Evolutionary conservation across 352 stramenopile species (phyloP).

Genomic region (Pythium brachiatum): DNA sequence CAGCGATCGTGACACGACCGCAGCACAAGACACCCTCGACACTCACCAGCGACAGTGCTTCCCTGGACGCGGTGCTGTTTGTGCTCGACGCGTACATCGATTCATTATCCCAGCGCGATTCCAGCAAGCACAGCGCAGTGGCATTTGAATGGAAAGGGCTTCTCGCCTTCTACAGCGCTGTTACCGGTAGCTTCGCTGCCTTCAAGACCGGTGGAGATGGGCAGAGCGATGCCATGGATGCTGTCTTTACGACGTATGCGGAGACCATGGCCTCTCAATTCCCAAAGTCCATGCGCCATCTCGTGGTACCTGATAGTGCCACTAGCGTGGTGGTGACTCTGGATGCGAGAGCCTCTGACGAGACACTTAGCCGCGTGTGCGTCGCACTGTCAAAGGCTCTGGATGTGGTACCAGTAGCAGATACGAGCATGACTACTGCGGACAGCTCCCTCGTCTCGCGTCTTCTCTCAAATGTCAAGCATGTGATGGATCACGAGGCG

Average conservation of each 20-base stretch:
- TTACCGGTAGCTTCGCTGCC: neutral
- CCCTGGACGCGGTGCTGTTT: slow-evolving; percentile 14
- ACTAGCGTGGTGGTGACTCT: slow-evolving; percentile 15
- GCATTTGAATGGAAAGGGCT: neutral
- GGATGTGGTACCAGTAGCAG: neutral
- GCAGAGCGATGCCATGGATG: no score
- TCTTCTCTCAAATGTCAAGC: slow-evolving; percentile 12
- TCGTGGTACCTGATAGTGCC: slow-evolving; percentile 10
- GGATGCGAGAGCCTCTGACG: slow-evolving; percentile 10
- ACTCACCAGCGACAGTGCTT: neutral
- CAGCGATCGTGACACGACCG: neutral
- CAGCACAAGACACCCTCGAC: neutral
- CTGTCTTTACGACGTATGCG: slow-evolving; percentile 21
- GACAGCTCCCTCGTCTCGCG: neutral
- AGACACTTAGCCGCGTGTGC: slow-evolving; percentile 13
- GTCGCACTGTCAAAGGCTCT: slow-evolving; percentile 8
- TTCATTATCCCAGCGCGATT: neutral
- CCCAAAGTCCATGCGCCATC: slow-evolving; percentile 19
- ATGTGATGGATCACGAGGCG: slow-evolving; percentile 13
- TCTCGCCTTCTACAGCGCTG: neutral
- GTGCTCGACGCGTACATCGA: slow-evolving; percentile 15
- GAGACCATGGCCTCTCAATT: slow-evolving; percentile 22
- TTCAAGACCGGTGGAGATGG: neutral
- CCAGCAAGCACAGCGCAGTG: neutral
- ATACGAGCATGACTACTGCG: neutral